Base-by-base conservation (phyloP, 805 yeast species). In the Schwanniomyces vanrijiae region DNA sequence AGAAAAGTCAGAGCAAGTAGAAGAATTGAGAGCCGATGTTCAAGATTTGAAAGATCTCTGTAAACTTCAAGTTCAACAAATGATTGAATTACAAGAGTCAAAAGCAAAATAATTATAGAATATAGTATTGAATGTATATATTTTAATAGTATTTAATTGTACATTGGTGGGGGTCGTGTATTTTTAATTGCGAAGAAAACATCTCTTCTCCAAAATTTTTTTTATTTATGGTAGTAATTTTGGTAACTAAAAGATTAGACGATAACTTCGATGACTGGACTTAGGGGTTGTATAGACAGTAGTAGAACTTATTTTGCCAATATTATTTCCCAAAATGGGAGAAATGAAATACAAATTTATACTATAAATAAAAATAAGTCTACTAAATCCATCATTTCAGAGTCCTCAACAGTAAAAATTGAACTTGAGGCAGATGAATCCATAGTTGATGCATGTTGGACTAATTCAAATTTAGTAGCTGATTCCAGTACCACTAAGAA, bases 21-120 rank as follows among this genome's bases (percentile, higher is more conserved):
- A 83, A 46, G 99, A 94, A 64, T 74, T 94, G 40, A 78, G 76
- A 53, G 96, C 95, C 6, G 99, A 94, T 60, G 92, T 94, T 14
- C 77, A 74, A 4, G 99, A 94, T 65, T 74, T 92, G 65, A 94
- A 94, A 66, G 95, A 88, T 40, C 73, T 94, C 72, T 78, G 90
- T 64, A 77, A 82, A 50, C 79, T 79, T 51, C 99, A 92, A 65
- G 91, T 92, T 38, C 95, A 88, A 63, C 94, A 91, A 54, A 77
- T 92, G 80, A 83, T 90, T 38, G 85, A 79, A 37, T 55, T 86
- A 56, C 88, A 84, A 53, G 65, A 56, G 33, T 37, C 40, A 20
- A 50, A 46, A 34, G 41, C 44, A 28, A 39, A 8, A 11, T 34
- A 19, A 19, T 37, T 9, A 24, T 22, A 22, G 41, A 38, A 11